These are phyloP conservation scores for Excoecaria agallocha DNA, from an alignment of 345 rosid genomes.

Conservation along the genomic window DNA sequence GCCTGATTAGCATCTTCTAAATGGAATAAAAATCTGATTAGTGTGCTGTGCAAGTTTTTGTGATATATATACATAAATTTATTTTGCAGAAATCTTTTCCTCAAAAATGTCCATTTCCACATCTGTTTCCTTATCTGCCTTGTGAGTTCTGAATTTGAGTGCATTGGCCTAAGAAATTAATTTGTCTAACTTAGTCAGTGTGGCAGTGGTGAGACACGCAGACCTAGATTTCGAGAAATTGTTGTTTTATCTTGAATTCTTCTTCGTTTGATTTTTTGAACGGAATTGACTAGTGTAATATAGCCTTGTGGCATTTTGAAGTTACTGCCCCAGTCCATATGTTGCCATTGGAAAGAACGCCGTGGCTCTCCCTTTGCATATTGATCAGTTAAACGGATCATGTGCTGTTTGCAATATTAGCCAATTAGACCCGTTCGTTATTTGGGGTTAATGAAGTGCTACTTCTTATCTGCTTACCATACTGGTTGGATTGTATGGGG, in stretches of 20 bases:
- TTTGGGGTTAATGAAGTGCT: too few relatives aligned
- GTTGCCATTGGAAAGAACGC: not conserved
- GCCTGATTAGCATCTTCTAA: not conserved
- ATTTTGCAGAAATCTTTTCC: not conserved
- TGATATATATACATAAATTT: too few relatives aligned
- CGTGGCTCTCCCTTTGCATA: not conserved
- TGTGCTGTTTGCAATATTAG: not conserved
- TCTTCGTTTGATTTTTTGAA: not conserved
- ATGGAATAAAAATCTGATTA: not conserved
- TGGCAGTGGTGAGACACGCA: not conserved
- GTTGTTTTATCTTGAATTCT: not conserved
- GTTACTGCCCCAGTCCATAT: not conserved
- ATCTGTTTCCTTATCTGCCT: not conserved
- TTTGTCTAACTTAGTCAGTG: not conserved
- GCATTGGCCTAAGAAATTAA: not conserved
- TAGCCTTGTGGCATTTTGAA: not conserved
- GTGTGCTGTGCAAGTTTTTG: not conserved
- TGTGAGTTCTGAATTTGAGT: not conserved
- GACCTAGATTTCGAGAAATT: not conserved
- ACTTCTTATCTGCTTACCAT: not conserved
- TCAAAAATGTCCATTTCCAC: not conserved
- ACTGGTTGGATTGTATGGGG: not conserved
- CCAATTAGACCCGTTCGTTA: not conserved
- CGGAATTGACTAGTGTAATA: not conserved
- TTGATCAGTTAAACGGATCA: not conserved